A percentile compares a stretch with the other conserved stretches of the same genome.
phyloP scores from a whole-genome alignment of 495 filamentous ascomycete species.

The Platismatia glauca region DNA sequence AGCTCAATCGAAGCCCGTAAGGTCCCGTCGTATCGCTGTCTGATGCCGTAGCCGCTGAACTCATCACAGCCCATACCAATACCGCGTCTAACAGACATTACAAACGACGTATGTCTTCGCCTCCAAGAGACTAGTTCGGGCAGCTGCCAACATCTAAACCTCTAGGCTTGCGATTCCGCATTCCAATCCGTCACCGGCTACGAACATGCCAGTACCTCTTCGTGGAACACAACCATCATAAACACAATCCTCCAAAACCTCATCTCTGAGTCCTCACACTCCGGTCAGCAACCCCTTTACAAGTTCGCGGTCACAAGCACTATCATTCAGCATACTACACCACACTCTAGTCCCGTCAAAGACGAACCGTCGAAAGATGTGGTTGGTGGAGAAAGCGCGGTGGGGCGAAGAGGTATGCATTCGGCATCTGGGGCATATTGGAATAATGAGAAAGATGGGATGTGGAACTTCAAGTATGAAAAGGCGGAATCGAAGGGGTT shows the following conservation, averaged over 20 bases:
- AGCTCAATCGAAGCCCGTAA: background rate
- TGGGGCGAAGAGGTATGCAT: constrained; percentile 73
- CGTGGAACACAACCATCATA: constrained; percentile 89
- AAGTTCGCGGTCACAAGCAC: constrained; percentile 96
- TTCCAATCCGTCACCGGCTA: constrained; percentile 64
- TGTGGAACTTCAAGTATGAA: constrained; percentile 96
- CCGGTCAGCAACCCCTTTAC: constrained; percentile 43
- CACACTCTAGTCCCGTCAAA: constrained; percentile 22
- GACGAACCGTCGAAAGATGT: background rate
- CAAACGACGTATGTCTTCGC: constrained; percentile 57
- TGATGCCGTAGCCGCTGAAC: background rate
- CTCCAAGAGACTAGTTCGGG: background rate
- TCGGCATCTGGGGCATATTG: constrained; percentile 89
- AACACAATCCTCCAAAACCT: constrained; percentile 78
- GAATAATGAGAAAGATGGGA: constrained; percentile 94
- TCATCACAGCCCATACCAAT: constrained; percentile 58
- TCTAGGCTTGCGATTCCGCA: constrained; percentile 67
- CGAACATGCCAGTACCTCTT: constrained; percentile 66
- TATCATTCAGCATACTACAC: constrained; percentile 81
- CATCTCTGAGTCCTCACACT: constrained; percentile 62
- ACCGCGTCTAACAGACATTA: constrained; percentile 72
- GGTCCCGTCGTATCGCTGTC: background rate
- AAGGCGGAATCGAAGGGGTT: constrained; percentile 73
- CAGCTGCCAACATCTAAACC: background rate
- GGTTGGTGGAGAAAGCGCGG: constrained; percentile 13